Conservation (phyloP, 2,329 filamentous ascomycete species). For the Talaromyces sp. region DNA sequence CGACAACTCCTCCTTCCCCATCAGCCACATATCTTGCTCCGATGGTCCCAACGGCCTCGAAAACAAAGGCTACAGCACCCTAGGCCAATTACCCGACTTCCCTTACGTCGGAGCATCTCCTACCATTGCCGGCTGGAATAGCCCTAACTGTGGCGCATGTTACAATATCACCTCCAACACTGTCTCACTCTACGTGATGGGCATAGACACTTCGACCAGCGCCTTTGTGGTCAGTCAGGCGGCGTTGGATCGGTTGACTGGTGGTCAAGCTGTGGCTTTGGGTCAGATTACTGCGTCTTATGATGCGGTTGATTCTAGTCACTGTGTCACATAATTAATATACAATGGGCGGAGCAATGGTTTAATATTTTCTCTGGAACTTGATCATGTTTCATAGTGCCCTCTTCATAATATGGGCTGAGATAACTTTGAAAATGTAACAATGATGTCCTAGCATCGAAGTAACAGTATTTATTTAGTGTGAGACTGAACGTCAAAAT, state of each 20-base stretch:
- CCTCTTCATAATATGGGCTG: not conserved
- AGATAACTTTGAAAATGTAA: not conserved
- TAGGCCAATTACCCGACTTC: slow-evolving; percentile 48
- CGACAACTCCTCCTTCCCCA: slow-evolving; percentile 58
- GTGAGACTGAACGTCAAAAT: not conserved
- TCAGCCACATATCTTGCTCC: slow-evolving; percentile 53
- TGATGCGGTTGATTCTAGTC: slow-evolving; percentile 23
- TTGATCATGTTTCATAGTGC: not conserved
- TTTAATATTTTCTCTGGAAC: not conserved
- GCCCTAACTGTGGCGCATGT: slow-evolving; percentile 53
- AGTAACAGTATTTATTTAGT: not conserved
- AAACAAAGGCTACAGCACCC: slow-evolving; percentile 37
- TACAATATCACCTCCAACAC: slow-evolving; percentile 50
- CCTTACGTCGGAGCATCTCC: slow-evolving; percentile 52
- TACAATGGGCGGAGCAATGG: not conserved
- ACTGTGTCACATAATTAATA: slow-evolving; percentile 7
- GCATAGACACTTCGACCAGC: slow-evolving; percentile 46
- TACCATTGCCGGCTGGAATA: slow-evolving; percentile 50
- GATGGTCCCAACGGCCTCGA: slow-evolving; percentile 38
- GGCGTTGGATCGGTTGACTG: slow-evolving; percentile 53
- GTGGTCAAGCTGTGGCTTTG: slow-evolving; percentile 43
- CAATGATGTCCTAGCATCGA: not conserved
- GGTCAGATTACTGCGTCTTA: slow-evolving; percentile 43
- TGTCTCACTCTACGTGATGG: slow-evolving; percentile 49
- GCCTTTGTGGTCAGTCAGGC: slow-evolving; percentile 52